phyloP scores from a whole-genome alignment of 345 rosid genomes.

The Pugionium cornutum region DNA sequence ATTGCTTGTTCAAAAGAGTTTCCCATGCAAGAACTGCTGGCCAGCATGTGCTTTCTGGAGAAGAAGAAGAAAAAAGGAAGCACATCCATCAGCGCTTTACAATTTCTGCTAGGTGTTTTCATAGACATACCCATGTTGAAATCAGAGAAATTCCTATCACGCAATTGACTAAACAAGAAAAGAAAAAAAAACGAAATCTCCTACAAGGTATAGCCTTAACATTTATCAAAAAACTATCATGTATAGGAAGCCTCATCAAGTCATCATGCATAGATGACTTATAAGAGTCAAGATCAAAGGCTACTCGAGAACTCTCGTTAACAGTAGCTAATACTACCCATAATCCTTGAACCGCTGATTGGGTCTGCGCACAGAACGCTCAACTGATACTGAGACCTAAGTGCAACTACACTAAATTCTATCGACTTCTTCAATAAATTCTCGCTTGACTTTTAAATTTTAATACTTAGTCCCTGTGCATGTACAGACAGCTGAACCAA shows the following conservation, averaged over 20 bases:
- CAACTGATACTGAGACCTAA: conserved; percentile 1
- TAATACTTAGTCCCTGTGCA: conserved; percentile 11
- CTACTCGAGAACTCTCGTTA: conserved; percentile 14
- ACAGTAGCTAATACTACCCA: conserved; percentile 1
- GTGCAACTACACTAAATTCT: conserved; percentile 13
- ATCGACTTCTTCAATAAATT: conserved; percentile 13
- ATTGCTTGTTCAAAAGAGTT: conserved; percentile 54
- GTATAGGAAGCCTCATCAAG: not conserved
- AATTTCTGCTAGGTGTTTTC: conserved; percentile 28
- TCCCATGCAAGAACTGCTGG: conserved; percentile 58
- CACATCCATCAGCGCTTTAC: conserved; percentile 37
- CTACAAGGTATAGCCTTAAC: not conserved
- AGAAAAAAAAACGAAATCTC: not conserved
- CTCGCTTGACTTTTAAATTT: too few species aligned
- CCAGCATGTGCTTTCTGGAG: conserved; percentile 58
- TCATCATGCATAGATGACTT: conserved; percentile 1
- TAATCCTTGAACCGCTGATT: not conserved
- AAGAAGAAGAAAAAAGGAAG: conserved; percentile 47
- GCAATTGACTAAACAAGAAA: conserved; percentile 8
- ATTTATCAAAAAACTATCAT: not conserved
- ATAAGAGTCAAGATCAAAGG: conserved; percentile 19
- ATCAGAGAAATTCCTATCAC: conserved; percentile 11
- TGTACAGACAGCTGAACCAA: conserved; percentile 20
- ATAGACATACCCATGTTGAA: conserved; percentile 12
- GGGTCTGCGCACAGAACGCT: conserved; percentile 14